Percentiles rank a stretch among this genome's conserved stretches.
Evolutionary conservation across 1,284 basidiomycete genomes (phyloP).

Genomic region (Apiotrichum laibachii): DNA sequence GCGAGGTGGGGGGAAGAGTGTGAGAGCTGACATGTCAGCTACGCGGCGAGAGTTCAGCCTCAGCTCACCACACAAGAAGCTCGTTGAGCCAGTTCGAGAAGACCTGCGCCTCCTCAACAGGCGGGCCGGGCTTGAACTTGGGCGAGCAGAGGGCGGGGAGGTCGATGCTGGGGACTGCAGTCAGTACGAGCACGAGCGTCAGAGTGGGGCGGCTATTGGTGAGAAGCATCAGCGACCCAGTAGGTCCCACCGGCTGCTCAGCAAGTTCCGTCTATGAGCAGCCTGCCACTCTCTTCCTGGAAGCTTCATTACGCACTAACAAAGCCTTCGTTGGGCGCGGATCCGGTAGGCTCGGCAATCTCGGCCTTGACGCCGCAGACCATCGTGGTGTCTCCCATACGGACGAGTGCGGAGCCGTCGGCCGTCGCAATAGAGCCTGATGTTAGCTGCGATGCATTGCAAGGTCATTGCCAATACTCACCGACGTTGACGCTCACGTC

Average conservation of each 20-base stretch:
- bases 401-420: conserved; percentile 81
- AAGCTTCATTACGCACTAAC: conserved; percentile 60
- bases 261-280: no score
- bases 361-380: conserved; percentile 95
- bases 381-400: conserved; percentile 84
- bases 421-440: conserved; percentile 84
- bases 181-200: not conserved
- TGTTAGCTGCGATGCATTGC: not conserved
- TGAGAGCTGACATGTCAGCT: conserved; percentile 58
- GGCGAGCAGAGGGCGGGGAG: conserved; percentile 88
- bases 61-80: conserved; percentile 63
- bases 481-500: conserved; percentile 69
- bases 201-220: not conserved
- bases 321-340: conserved; percentile 71
- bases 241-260: no score
- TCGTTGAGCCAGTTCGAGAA: conserved; percentile 78
- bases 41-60: not conserved
- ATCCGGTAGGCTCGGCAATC: conserved; percentile 79
- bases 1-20: conserved; percentile 62
- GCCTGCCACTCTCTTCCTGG: not conserved
- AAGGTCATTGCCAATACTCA: conserved; percentile 50
- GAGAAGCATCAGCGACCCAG: not conserved
- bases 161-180: conserved; percentile 77
- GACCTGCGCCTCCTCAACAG: conserved; percentile 84
- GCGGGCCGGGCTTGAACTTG: conserved; percentile 90